Base-by-base conservation (phyloP, 148 eudicot species). In the Amaranthus hypochondriacus region DNA sequence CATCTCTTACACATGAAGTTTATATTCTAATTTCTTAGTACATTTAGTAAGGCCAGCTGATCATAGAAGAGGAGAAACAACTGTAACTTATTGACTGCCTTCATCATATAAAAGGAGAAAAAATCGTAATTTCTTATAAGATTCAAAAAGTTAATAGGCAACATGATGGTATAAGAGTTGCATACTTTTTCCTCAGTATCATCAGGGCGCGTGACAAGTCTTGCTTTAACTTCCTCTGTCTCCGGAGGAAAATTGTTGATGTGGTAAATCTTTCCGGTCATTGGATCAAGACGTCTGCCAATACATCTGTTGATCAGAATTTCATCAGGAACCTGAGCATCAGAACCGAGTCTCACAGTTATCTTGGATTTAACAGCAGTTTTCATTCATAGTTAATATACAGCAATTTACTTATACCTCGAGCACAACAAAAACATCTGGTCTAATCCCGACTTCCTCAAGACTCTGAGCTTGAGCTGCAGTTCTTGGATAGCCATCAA, bases 401-500 rank as follows among this genome's bases (percentile, higher is more conserved):
- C 4, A 7, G 48, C 3, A 52, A 42, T 72, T 28, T 28, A 15
- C 6, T 6, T 60, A 65, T 87, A 95, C 99, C 85, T 95, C 94
- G 72, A 95, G 84, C 65, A 86, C 84, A 80, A 95, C 78, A 76
- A 84, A 95, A 44, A 92, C 69, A 79, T 92, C 97, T 58, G 99
- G 99, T 69, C 88, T 84, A 60, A 92, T 84, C 62, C 92, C 92
- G 79, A 85, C 61, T 62, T 87, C 80, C 78, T 90, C 91, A 66
- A 95, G 89, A 81, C 89, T 85, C 71, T 90, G 82, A 77, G 97
- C 97, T 80, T 95, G 99, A 67, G 88, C 84, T 64, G 85, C 78
- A 75, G 83, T 95, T 59, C 99, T 84, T 48, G 99, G 99, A 76
- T 83, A 95, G 10, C 99, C 99, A 78, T 95, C 97, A n/a, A 95